Evolutionary conservation across 23 red algal species (phyloP).

Genomic region (Cyanidium caldarium): DNA sequence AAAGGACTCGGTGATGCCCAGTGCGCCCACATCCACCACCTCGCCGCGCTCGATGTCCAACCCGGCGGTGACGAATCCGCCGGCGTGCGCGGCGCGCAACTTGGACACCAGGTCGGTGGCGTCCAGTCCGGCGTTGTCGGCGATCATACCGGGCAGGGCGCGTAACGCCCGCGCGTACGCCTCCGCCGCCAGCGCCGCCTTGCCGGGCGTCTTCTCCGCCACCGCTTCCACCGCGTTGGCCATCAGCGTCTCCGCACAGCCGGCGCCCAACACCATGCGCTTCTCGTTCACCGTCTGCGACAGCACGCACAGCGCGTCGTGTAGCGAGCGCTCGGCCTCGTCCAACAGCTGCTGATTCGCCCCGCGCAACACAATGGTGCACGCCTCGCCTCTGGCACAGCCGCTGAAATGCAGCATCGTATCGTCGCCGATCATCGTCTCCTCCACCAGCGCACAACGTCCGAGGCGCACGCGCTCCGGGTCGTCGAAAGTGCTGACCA

Average conservation of each 20-base stretch:
- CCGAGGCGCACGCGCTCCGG: slow-evolving; percentile 58
- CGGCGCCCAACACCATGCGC: slow-evolving; percentile 72
- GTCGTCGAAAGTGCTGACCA: slow-evolving; percentile 94
- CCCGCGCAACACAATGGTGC: slow-evolving; percentile 81
- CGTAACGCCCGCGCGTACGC: slow-evolving; percentile 69
- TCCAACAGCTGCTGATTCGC: slow-evolving; percentile 92
- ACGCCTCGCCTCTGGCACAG: slow-evolving; percentile 58
- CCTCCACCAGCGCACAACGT: slow-evolving; percentile 49
- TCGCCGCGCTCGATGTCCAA: slow-evolving; percentile 57
- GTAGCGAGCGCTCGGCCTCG: slow-evolving; percentile 85
- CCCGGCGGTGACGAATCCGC: slow-evolving; percentile 40
- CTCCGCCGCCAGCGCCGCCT: slow-evolving; percentile 72
- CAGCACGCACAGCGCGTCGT: slow-evolving; percentile 91
- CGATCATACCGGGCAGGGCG: slow-evolving; percentile 73
- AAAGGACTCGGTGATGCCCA: slow-evolving; percentile 84
- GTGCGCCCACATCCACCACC: slow-evolving; percentile 48
- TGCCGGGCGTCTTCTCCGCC: slow-evolving; percentile 53
- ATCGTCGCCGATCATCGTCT: slow-evolving; percentile 95
- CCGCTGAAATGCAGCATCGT: slow-evolving; percentile 76
- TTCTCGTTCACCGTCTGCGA: slow-evolving; percentile 69
- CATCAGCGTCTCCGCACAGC: slow-evolving; percentile 80
- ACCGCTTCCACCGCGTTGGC: slow-evolving; percentile 85
- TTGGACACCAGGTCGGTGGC: slow-evolving; percentile 62
- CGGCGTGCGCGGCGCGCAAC: slow-evolving; percentile 74
- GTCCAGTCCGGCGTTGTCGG: slow-evolving; percentile 83